Evolutionary conservation across 805 yeast genomes (phyloP).

Genomic region (Clavispora asparagi): DNA sequence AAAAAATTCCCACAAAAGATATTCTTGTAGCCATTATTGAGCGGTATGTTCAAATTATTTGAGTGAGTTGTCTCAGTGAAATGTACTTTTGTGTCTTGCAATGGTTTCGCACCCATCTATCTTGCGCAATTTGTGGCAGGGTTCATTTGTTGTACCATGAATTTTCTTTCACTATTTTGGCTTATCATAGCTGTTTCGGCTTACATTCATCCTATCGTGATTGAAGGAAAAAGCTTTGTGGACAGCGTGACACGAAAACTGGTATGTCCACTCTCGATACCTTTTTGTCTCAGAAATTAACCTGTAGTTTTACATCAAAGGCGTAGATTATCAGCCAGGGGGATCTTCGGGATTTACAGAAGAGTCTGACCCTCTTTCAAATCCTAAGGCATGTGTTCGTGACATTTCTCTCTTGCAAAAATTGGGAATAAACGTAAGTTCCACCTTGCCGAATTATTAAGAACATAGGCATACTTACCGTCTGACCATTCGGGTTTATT

Average conservation of each 20-base stretch:
- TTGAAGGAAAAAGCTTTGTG: conserved; percentile 66
- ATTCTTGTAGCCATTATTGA: too few relatives aligned
- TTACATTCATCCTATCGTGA: conserved; percentile 53
- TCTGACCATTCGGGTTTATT: conserved; percentile 76
- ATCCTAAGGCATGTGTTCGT: conserved; percentile 67
- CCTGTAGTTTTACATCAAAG: conserved; percentile 65
- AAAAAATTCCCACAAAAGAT: too few relatives aligned
- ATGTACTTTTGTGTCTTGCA: too few relatives aligned
- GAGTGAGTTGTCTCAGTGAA: too few relatives aligned
- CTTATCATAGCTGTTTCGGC: background rate
- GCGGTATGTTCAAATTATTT: too few relatives aligned
- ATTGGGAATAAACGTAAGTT: conserved; percentile 64
- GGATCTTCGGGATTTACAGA: conserved; percentile 74
- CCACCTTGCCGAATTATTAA: background rate
- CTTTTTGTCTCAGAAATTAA: background rate
- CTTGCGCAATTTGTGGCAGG: too few relatives aligned
- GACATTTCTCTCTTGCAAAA: conserved; percentile 78
- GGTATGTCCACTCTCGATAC: conserved; percentile 31
- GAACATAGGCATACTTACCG: background rate
- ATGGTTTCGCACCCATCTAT: too few relatives aligned
- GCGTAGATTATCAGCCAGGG: conserved; percentile 95
- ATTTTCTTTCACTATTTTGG: background rate
- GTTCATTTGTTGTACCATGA: background rate
- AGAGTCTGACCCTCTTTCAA: conserved; percentile 68
- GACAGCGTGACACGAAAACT: conserved; percentile 73